Base-by-base conservation (phyloP, 2,329 filamentous ascomycete species). In the Penicillium italicum region DNA sequence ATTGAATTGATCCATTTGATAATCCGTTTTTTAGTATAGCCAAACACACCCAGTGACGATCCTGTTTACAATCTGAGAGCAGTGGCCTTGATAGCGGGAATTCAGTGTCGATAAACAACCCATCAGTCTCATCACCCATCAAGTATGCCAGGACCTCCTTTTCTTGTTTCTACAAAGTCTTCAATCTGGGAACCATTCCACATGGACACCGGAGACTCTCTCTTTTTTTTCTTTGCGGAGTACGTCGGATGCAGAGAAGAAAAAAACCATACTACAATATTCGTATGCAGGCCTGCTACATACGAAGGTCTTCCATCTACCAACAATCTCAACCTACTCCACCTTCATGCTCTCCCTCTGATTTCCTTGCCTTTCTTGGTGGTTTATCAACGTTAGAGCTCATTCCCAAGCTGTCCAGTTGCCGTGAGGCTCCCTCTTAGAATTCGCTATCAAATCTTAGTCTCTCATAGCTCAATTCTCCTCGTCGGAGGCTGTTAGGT, bases 41-140 rank as follows among this genome's bases (percentile, higher is more conserved):
- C 26, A 8, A 8, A 85, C 55, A 85, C 77, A 59, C 85, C 83
- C 6, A 69, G 68, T 70, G 85, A 85, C 72, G 71, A 81, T 5
- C 67, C 78, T 55, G 77, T 74, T 67, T 79, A 62, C 69, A 71
- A 77, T 57, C 81, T 78, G 47, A 80, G 61, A 1, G 81, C 79
- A 4, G 79, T 80, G 37, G 80, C 79, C 62, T 82, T 81, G 70
- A 82, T 80, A 7, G 78, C 77, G 2, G 72, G 61, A 80, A 81
- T 54, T 82, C 79, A 30, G 72, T 72, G 22, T 75, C 70, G 30
- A 82, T 66, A 43, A 73, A 74, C 20, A 70, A 66, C 47, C 80
- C 74, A 20, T 80, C 77, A 30, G 75, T 71, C 2, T 76, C 69
- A 18, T 79, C 74, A 46, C 82, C 77, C 52, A 76, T 72, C 4